Evolutionary conservation across 208 protist species (phyloP).

Genomic region (Acanthamoeba healyi): DNA sequence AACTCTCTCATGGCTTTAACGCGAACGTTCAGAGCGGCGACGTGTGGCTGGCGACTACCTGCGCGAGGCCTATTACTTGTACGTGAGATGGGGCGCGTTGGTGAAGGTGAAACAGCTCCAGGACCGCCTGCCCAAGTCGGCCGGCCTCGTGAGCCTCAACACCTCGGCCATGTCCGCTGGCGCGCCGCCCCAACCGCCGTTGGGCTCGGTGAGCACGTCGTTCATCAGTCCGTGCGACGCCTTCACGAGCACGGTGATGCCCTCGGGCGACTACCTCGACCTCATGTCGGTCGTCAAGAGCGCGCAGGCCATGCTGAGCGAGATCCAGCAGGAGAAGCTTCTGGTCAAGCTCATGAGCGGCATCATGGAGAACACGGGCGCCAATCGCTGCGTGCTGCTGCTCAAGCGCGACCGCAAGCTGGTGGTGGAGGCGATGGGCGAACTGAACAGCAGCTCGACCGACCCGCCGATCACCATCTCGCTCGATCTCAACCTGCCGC

Average conservation of each 20-base stretch:
- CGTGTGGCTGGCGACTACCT: slow-evolving; percentile 3
- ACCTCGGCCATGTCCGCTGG: background rate
- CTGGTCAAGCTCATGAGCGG: slow-evolving; percentile 56
- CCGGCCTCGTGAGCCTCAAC: background rate
- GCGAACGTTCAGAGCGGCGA: background rate
- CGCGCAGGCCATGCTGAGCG: slow-evolving; percentile 22
- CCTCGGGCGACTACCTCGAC: slow-evolving; percentile 17
- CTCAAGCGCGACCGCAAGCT: slow-evolving; percentile 6
- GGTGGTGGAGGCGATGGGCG: background rate
- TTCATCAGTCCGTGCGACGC: background rate
- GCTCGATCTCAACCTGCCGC: background rate
- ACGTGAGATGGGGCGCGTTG: slow-evolving; percentile 11
- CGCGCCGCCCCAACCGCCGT: no score
- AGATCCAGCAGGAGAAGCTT: slow-evolving; percentile 59
- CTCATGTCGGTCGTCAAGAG: slow-evolving; percentile 20
- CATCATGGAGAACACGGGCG: slow-evolving; percentile 49
- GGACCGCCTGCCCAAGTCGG: background rate
- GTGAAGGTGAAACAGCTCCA: slow-evolving; percentile 27
- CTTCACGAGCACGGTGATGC: no score
- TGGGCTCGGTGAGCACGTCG: background rate
- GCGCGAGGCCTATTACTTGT: slow-evolving; percentile 16
- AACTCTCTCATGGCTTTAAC: background rate
- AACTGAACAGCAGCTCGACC: background rate
- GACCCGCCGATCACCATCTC: background rate
- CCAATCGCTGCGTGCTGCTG: background rate